phyloP scores from a whole-genome alignment of 2,329 filamentous ascomycete species.

The Emericellopsis cladophorae region DNA sequence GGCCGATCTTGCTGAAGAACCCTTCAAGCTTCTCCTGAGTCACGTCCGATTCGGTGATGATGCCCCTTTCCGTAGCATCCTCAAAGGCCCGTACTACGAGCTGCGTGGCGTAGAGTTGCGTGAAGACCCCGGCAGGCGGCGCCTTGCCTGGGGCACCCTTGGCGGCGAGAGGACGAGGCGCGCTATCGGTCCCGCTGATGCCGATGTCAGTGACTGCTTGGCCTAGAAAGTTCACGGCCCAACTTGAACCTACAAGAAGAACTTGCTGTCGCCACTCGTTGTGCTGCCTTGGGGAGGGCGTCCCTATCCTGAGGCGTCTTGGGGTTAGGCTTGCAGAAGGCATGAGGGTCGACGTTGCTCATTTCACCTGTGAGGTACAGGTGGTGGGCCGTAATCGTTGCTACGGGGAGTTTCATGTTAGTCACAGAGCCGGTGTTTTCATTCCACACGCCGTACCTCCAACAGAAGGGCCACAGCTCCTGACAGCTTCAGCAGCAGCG shows the following conservation, averaged over 20 bases:
- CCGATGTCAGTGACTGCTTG: neutral
- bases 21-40: conserved; percentile 39
- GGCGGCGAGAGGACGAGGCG: conserved; percentile 48
- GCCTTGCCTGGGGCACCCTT: conserved; percentile 33
- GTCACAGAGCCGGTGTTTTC: neutral
- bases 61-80: conserved; percentile 42
- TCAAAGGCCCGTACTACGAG: conserved; percentile 51
- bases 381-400: conserved; percentile 79
- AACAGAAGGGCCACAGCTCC: conserved; percentile 64
- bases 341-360: conserved; percentile 39
- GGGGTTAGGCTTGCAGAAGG: conserved; percentile 68
- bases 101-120: conserved; percentile 57
- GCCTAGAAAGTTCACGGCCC: neutral
- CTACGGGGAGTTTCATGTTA: conserved; percentile 12
- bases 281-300: conserved; percentile 55
- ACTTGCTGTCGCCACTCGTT: conserved; percentile 46
- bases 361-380: conserved; percentile 70
- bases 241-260: conserved; percentile 64
- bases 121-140: conserved; percentile 66
- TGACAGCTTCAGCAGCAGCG: conserved; percentile 67
- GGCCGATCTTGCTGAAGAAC: conserved; percentile 40
- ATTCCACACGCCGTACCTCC: conserved; percentile 26
- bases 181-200: conserved; percentile 42
- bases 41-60: conserved; percentile 36
- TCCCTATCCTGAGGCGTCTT: conserved; percentile 62